Evolutionary conservation across 345 rosid species (phyloP).

Genomic region (Theobroma cacao): DNA sequence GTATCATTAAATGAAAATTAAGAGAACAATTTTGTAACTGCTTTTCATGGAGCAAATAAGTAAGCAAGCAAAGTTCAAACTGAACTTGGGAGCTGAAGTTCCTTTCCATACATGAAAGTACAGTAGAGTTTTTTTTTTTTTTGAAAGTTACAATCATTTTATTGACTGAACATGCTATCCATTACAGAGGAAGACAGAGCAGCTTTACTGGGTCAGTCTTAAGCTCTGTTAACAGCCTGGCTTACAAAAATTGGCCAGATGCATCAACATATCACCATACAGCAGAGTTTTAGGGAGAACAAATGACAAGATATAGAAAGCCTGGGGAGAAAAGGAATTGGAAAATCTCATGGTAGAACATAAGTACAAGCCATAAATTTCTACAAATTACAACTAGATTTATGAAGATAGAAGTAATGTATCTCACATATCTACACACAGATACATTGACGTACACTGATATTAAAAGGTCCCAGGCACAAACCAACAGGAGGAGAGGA

Average conservation of each 20-base stretch:
- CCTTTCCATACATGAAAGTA: not conserved
- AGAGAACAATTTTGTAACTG: too few relatives aligned
- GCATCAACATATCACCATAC: too few relatives aligned
- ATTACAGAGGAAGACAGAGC: too few relatives aligned
- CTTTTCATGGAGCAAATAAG: too few relatives aligned
- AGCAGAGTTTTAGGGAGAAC: not conserved
- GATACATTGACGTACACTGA: not conserved
- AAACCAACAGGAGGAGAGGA: not conserved
- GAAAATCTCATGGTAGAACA: not conserved
- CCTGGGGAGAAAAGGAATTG: not conserved
- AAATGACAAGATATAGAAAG: not conserved
- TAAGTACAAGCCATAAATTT: not conserved
- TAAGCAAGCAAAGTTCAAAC: too few relatives aligned
- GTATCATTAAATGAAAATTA: too few relatives aligned
- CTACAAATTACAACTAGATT: not conserved
- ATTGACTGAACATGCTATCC: too few relatives aligned
- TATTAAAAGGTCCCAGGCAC: not conserved
- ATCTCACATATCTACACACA: not conserved
- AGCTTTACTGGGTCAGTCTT: too few relatives aligned
- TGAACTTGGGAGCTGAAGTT: not conserved
- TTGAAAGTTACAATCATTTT: too few relatives aligned
- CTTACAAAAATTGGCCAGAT: too few relatives aligned
- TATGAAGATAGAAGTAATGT: not conserved
- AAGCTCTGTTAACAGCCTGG: too few relatives aligned
- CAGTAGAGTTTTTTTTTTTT: too few relatives aligned